phyloP scores from a whole-genome alignment of 306 rosid genomes.

The Pyrus communis region DNA sequence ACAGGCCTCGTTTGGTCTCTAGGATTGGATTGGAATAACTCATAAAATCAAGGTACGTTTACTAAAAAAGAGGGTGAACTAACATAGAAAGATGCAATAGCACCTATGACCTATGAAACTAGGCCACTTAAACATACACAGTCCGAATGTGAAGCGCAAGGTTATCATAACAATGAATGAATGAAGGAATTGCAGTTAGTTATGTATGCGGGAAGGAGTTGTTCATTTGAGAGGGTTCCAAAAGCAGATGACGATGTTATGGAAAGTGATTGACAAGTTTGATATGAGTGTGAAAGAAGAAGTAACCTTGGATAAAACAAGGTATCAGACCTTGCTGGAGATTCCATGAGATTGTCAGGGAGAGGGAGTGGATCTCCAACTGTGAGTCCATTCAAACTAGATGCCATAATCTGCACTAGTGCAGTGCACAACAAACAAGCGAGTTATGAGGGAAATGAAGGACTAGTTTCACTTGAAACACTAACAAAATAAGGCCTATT shows the following conservation, averaged over 20 bases:
- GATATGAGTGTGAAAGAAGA: neutral
- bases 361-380: slow-evolving; percentile 73
- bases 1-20: too few relatives aligned
- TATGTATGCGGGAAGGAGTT: neutral
- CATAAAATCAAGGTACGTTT: too few relatives aligned
- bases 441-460: neutral
- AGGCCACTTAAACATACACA: neutral
- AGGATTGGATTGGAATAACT: too few relatives aligned
- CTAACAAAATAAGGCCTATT: neutral
- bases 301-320: slow-evolving; percentile 53
- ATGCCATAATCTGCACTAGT: slow-evolving; percentile 76
- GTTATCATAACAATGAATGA: neutral
- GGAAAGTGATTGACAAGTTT: neutral
- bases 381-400: slow-evolving; percentile 94
- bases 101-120: too few relatives aligned
- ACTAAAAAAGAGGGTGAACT: too few relatives aligned
- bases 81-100: too few relatives aligned
- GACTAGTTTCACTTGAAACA: neutral
- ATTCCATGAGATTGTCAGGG: slow-evolving; percentile 87
- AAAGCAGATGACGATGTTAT: neutral
- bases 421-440: neutral
- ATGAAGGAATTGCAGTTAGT: neutral
- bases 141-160: neutral
- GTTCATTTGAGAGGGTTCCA: neutral
- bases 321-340: slow-evolving; percentile 90